Base-by-base conservation (phyloP, 768 basidiomycete genomes). In the Inosperma sp. region DNA sequence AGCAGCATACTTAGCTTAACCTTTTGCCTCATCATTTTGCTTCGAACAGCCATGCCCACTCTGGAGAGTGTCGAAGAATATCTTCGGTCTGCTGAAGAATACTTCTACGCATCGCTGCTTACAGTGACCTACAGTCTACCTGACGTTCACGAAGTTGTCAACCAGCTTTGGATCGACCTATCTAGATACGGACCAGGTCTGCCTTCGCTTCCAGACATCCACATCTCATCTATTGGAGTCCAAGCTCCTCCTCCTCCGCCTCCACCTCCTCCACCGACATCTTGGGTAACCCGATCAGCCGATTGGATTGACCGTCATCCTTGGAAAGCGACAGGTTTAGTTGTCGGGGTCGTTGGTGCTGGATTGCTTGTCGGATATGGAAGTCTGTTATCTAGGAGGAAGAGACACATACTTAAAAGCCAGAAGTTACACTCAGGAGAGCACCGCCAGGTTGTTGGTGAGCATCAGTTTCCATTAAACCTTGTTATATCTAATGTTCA, bases 151-250 rank as follows among this genome's bases (percentile, higher is more conserved):
- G 84, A 88, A 53, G 76, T 80, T 25, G 66, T 83, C 17, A 77
- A 86, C 56, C 77, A 82, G 21, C 72, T 91, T 49, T 90, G 86
- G 85, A 67, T 80, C 19, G 89, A 93, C 61, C 80, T 93, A 54
- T 77, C 86, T 40, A 83, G 90, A 50, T 90, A 87, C 64, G 88
- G 90, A 19, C 88, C 86, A 14, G 76, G 78, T 37, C 74, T 89
- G 57, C 75, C 78, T 16, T 65, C 73, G 16, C 73, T 80, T 52
- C 74, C 72, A 31, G 75, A 76, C 10, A 68, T 77, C 48, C 77
- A 70, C 57, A 68, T 87, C 39, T 83, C 85, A 14, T 76, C 76
- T 29, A 76, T 89, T 2, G 84, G 85, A 8, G 78, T 90, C 3
- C 75, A 75, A 5, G 74, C 74, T 2, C 72, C 73, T 0, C 87